Percentiles rank a stretch among this genome's conserved stretches.
These are phyloP conservation scores for Vaucheria bursata DNA, from an alignment of 352 stramenopile genomes.

Conservation along the genomic window DNA sequence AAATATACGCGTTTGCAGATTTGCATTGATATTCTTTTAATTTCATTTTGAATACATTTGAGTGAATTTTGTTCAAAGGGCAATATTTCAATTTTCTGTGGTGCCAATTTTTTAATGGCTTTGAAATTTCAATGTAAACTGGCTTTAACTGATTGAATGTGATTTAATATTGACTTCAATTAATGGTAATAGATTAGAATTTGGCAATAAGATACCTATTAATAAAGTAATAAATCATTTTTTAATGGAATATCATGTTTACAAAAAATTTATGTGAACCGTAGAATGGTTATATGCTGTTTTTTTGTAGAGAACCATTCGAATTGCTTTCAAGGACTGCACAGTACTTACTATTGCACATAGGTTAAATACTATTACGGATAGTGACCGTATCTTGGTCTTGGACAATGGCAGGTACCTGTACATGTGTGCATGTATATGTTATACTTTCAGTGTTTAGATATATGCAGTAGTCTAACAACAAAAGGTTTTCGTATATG, in stretches of 20 bases:
- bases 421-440: slow-evolving; percentile 50
- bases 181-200: not conserved
- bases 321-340: slow-evolving; percentile 65
- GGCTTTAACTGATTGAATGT: not conserved
- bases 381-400: slow-evolving; percentile 88
- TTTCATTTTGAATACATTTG: no score
- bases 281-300: not conserved
- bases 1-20: no score
- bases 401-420: slow-evolving; percentile 81
- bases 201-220: not conserved
- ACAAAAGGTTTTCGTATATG: not conserved
- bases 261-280: not conserved
- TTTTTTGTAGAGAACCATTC: not conserved
- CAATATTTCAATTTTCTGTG: no score
- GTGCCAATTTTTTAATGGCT: no score
- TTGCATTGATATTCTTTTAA: no score
- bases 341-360: slow-evolving; percentile 93
- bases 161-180: not conserved
- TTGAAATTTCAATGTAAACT: not conserved
- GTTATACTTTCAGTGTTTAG: not conserved
- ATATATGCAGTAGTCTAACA: not conserved
- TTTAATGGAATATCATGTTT: not conserved
- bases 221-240: no score
- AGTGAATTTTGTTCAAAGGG: no score
- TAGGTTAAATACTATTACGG: slow-evolving; percentile 91